Base-by-base conservation (phyloP, 352 stramenopile species). In the Aphanomyces euteiches region DNA sequence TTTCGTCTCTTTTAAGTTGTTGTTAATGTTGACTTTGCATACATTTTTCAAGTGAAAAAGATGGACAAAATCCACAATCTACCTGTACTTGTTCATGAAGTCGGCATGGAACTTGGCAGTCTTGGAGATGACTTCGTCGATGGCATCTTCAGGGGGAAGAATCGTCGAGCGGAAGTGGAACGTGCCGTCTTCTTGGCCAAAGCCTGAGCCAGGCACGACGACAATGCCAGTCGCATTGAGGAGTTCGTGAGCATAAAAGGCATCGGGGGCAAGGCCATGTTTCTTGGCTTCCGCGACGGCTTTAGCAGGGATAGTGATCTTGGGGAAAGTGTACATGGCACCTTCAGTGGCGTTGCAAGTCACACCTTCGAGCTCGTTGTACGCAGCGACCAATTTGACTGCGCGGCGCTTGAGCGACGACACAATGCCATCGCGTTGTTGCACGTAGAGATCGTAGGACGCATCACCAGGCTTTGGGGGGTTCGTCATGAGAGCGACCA, bases 141-240 rank as follows among this genome's bases (percentile, higher is more conserved):
- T 96, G 57, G 96, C 87, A 13, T 98, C 93, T 75, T 99, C 96
- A 1, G 95, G 87, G n/a, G 97, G 97, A 71, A 99, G 78, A 72
- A 99, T 99, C 47, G 97, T 99, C 13, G 97, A 99, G 58, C 97
- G 92, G 79, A 99, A 99, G 82, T 99, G 97, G 84, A 89, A 98
- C 69, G 97, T 98, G 59, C 95, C 96, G 41, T 92, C 83, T 72
- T 95, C 80, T 81, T 99, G 97, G 34, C 90, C 95, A 81, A 99
- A 99, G 28, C 97, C 97, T 72, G 90, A 98, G 60, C 96, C 97
- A 28, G 97, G 97, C 17, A 99, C 97, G 41, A 99, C 93, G 66
- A 98, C 96, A 72, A 99, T 98, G 72, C 97, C 97, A 15, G 96
- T 99, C 37, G 84, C 69, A 74, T 99, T 90, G 61, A 99, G 85